phyloP scores from a whole-genome alignment of 2,329 filamentous ascomycete species.

The Fonsecaea nubica region DNA sequence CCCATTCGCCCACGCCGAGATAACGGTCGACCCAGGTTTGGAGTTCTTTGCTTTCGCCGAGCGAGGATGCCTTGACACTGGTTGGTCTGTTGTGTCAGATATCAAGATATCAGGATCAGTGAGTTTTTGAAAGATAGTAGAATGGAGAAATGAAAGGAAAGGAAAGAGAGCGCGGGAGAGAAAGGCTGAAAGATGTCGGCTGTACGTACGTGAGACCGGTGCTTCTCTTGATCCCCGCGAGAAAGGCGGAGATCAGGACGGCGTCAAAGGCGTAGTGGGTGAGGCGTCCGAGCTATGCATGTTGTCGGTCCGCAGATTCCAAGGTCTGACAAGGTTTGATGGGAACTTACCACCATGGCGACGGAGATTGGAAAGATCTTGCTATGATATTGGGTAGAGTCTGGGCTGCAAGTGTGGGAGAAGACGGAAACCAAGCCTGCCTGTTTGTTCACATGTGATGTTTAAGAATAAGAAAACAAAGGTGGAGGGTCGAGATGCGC shows the following conservation, averaged over 20 bases:
- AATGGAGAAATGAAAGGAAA: background rate
- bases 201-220: slow-evolving; percentile 95
- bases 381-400: slow-evolving; percentile 7
- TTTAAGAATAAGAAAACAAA: slow-evolving; percentile 4
- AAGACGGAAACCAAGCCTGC: slow-evolving; percentile 6
- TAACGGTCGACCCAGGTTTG: slow-evolving; percentile 92
- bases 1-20: slow-evolving; percentile 92
- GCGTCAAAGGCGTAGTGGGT: slow-evolving; percentile 97
- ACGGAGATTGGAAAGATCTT: slow-evolving; percentile 18
- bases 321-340: slow-evolving; percentile 64
- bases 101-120: slow-evolving; percentile 36
- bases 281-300: slow-evolving; percentile 81
- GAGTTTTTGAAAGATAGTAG: slow-evolving; percentile 18
- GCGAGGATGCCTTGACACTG: slow-evolving; percentile 86
- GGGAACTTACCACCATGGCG: slow-evolving; percentile 52
- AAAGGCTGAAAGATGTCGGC: slow-evolving; percentile 48
- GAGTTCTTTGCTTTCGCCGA: slow-evolving; percentile 82
- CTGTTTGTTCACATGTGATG: slow-evolving; percentile 25
- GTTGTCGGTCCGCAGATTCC: slow-evolving; percentile 64
- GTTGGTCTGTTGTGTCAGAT: slow-evolving; percentile 43
- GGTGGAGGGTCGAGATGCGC: slow-evolving; percentile 2
- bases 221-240: slow-evolving; percentile 95
- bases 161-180: slow-evolving; percentile 34
- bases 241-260: slow-evolving; percentile 90
- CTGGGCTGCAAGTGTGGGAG: background rate